Conservation (phyloP, 2,329 filamentous ascomycete genomes). For the Diaporthe capsici region DNA sequence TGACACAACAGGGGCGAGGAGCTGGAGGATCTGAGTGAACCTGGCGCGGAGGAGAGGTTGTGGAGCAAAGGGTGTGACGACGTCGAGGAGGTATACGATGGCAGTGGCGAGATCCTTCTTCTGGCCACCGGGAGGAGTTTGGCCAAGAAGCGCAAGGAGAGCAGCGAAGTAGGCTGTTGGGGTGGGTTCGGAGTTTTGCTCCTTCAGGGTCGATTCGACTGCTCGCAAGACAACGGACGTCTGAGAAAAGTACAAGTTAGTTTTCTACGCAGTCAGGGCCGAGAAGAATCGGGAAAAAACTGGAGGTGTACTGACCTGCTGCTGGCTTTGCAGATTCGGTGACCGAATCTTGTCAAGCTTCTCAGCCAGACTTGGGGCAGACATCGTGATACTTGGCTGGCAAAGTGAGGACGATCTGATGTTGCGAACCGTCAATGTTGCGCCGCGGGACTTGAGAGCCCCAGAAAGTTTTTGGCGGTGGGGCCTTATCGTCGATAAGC, state of each 20-base stretch:
- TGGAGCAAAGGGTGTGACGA: slow-evolving; percentile 88
- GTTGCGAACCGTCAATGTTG: slow-evolving; percentile 1
- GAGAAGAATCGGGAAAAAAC: slow-evolving; percentile 39
- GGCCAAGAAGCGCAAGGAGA: slow-evolving; percentile 87
- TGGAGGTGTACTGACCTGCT: slow-evolving; percentile 74
- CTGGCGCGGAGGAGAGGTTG: slow-evolving; percentile 91
- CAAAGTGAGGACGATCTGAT: slow-evolving; percentile 3
- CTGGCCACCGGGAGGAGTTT: slow-evolving; percentile 77
- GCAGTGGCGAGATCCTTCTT: slow-evolving; percentile 89
- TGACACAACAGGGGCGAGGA: slow-evolving; percentile 86
- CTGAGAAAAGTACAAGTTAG: slow-evolving; percentile 57
- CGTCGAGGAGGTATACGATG: slow-evolving; percentile 94
- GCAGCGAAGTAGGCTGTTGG: slow-evolving; percentile 96
- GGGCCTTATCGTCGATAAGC: slow-evolving; percentile 41
- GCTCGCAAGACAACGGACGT: slow-evolving; percentile 89
- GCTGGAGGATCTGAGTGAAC: slow-evolving; percentile 92
- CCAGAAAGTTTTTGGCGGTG: slow-evolving; percentile 41
- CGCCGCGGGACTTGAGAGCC: slow-evolving; percentile 14
- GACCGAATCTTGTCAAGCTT: slow-evolving; percentile 98
- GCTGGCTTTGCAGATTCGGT: slow-evolving; percentile 94
- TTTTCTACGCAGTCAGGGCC: slow-evolving; percentile 44
- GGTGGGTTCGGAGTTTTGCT: slow-evolving; percentile 86
- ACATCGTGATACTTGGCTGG: slow-evolving; percentile 55
- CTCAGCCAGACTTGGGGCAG: slow-evolving; percentile 77
- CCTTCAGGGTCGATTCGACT: slow-evolving; percentile 91